Percentiles rank a stretch among this genome's conserved stretches.
Evolutionary conservation across 2,329 filamentous ascomycete species (phyloP).

Genomic region (Penicillium rolfsii): DNA sequence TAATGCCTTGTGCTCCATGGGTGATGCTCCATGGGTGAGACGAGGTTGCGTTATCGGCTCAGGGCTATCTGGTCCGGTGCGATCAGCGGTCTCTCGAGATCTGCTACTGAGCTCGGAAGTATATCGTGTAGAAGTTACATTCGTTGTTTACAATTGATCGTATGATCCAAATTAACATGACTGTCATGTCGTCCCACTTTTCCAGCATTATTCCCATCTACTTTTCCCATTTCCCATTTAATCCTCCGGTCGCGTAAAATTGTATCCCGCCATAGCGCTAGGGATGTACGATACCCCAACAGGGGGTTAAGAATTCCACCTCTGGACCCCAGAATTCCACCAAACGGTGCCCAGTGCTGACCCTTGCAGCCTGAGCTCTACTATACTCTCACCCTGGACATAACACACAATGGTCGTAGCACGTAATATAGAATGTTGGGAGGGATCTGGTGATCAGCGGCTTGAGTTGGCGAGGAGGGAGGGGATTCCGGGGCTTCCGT

Average conservation of each 20-base stretch:
- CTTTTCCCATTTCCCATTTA: not conserved
- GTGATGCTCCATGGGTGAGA: not conserved
- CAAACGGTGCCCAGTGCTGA: slow-evolving; percentile 11
- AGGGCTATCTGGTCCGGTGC: not conserved
- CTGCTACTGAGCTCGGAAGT: not conserved
- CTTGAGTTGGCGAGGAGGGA: not conserved
- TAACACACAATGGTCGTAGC: not conserved
- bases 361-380: slow-evolving; percentile 7
- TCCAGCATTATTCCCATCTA: not conserved
- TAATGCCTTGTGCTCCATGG: not conserved
- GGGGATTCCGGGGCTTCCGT: slow-evolving; percentile 1
- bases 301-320: slow-evolving; percentile 12
- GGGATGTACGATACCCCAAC: not conserved
- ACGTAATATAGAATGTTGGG: not conserved
- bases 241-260: not conserved
- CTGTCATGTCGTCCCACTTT: not conserved
- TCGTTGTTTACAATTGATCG: not conserved
- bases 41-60: not conserved
- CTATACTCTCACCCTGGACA: not conserved
- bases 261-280: not conserved
- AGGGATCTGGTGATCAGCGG: not conserved
- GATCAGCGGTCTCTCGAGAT: not conserved
- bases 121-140: no score
- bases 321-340: slow-evolving; percentile 9
- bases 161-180: not conserved